Base-by-base conservation (phyloP, 1,139 yeast species). In the Yarrowia galli region DNA sequence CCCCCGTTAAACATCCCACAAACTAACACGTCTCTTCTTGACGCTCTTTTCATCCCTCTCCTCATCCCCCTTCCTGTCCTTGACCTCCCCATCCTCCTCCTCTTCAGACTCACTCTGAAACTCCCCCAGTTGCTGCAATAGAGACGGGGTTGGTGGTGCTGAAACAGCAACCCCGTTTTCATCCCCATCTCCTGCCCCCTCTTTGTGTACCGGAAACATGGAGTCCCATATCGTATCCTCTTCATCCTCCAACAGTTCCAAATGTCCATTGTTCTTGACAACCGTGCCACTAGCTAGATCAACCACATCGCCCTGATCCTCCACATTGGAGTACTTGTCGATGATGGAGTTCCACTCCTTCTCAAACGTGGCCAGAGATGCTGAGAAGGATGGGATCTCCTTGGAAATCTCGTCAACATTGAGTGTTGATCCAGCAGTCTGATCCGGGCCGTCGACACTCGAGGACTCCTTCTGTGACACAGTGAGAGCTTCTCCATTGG, bases 261-360 rank as follows among this genome's bases (percentile, higher is more conserved):
- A 72, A 75, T 89, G 95, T 1, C 95, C 95, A 69, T 84, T 83
- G 72, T 89, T 91, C 20, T 79, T 82, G 3, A 86, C 75, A 7
- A 89, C 83, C 67, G 82, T 80, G 1, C 92, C 92, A 0, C 91
- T 85, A 5, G 75, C 74, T 36, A 89, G 74, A 73, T 89, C 91
- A n/a, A 89, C 79, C 38, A 87, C 83, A 74, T 89, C 93, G 65
- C 91, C 89, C 70, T 86, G 87, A 16, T 79, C 77, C 2, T 80
- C 80, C 71, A 83, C 86, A 65, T 82, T 83, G n/a, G 84, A 77
- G 73, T 88, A 88, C 73, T 83, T 85, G 6, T 80, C 76, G 13
- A 89, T 80, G 49, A 89, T 87, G 13, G 79, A 79, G 28, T 82
- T 80, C 92, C 92, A 89, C 70, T 81, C 65, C 43, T 64, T 63